Evolutionary conservation across 116 monocot species (phyloP), one percentile per base, ranked within the genome.

Genomic region (Dioscorea cayenensis): DNA sequence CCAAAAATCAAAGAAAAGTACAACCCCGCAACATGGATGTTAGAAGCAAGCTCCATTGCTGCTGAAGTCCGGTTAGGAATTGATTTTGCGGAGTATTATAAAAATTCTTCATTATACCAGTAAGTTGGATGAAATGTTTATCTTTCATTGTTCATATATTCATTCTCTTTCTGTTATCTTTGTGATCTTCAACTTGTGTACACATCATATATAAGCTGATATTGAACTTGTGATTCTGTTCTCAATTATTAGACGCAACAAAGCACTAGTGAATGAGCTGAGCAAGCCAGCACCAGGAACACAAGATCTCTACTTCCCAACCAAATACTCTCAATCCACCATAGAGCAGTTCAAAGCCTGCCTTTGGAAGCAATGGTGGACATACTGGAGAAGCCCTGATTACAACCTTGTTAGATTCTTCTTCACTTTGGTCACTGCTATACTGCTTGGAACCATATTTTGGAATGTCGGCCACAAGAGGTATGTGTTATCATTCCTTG

Each of bases 341-440:
- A 64, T 58, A 6, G 65, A n/a, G 14, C 91, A 91, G 52, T 91
- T 78, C 70, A 81, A 83, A 60, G 69, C 77, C 12, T 87, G 87
- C 72, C 51, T 87, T 20, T 81, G 85, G 85, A 94, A 94, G 73
- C 84, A 87, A 63, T 80, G 77, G 75, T 79, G 52, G 58, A 75
- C 83, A 11, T 86, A 89, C 38, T 92, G 89, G 92, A 89, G 86
- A 73, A 86, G 75, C 55, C 82, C 86, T 17, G 80, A 83, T 18
- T 89, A 93, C 72, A 91, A 83, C 51, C 49, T 83, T 22, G 85
- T 83, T 16, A 74, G 91, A 75, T 77, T 75, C 36, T 75, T 78
- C 79, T 83, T 85, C 70, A 82, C 87, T 38, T 18, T 81, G 14
- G 28, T 76, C 32, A 76, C 68, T 32, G 75, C 78, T 64, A 5